These are phyloP conservation scores for Xerocomellus dryophilus DNA, from an alignment of 768 basidiomycete species.

Conservation along the genomic window DNA sequence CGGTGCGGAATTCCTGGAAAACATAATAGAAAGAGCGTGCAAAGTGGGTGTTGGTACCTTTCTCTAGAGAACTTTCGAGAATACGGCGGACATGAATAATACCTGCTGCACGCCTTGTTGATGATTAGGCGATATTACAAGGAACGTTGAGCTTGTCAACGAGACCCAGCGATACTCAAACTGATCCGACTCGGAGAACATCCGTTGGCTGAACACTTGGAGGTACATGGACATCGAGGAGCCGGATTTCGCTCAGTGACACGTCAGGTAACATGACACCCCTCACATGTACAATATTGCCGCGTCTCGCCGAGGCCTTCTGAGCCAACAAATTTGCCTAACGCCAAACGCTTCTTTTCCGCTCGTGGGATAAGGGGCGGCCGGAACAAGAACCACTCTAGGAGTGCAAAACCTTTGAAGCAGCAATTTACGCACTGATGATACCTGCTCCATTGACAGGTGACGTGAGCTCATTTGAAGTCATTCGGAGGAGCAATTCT, in stretches of 20 bases:
- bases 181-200: slow-evolving; percentile 13
- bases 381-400: slow-evolving; percentile 16
- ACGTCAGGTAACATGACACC: slow-evolving; percentile 4
- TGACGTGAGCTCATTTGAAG: neutral
- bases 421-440: neutral
- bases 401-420: neutral
- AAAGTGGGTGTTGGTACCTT: slow-evolving; percentile 12
- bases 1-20: slow-evolving; percentile 14
- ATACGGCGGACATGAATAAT: slow-evolving; percentile 30
- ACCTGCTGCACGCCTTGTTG: slow-evolving; percentile 17
- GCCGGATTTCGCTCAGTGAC: slow-evolving; percentile 1
- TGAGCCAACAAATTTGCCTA: slow-evolving; percentile 3
- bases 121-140: slow-evolving; percentile 26
- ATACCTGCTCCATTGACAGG: neutral
- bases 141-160: slow-evolving; percentile 14
- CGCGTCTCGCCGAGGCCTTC: slow-evolving; percentile 10
- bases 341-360: neutral
- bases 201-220: slow-evolving; percentile 1
- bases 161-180: slow-evolving; percentile 5
- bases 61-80: slow-evolving; percentile 21
- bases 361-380: slow-evolving; percentile 2
- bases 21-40: slow-evolving; percentile 22
- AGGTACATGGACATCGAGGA: neutral
- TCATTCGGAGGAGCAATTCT: neutral
- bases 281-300: neutral